Conservation (phyloP, 805 yeast genomes). For the Grigorovia transvaalensis region DNA sequence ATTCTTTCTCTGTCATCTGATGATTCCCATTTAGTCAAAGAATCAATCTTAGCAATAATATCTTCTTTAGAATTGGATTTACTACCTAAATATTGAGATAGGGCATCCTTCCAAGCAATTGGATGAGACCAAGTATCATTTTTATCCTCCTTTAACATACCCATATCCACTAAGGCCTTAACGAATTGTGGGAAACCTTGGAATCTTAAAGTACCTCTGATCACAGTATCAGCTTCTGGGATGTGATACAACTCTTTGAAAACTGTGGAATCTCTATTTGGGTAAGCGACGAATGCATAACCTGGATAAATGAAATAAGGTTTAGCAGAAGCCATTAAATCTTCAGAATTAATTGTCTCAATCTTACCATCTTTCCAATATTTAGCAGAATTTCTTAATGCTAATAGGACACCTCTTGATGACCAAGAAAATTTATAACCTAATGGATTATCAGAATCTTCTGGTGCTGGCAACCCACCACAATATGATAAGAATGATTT, state of each 20-base stretch:
- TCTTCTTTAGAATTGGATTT: constrained; percentile 60
- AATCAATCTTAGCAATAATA: constrained; percentile 61
- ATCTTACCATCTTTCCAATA: constrained; percentile 81
- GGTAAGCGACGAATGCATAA: constrained; percentile 87
- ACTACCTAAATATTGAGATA: constrained; percentile 67
- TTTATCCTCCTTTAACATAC: constrained; percentile 75
- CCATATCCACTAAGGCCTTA: constrained; percentile 88
- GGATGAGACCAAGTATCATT: constrained; percentile 46
- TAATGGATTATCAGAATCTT: constrained; percentile 91
- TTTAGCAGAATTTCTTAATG: constrained; percentile 86
- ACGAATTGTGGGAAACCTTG: constrained; percentile 98
- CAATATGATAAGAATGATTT: constrained; percentile 92
- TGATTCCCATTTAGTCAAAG: constrained; percentile 70
- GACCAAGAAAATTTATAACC: constrained; percentile 99
- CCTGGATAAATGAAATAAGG: constrained; percentile 96
- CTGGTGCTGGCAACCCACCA: constrained; percentile 99
- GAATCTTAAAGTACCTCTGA: constrained; percentile 95
- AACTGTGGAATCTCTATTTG: constrained; percentile 94
- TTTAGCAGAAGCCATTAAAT: constrained; percentile 87
- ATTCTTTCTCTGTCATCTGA: constrained; percentile 80
- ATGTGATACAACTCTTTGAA: constrained; percentile 86
- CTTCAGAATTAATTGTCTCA: constrained; percentile 74
- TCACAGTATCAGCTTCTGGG: constrained; percentile 94
- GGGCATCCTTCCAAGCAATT: constrained; percentile 81
- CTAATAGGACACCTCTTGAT: constrained; percentile 93